Conservation (phyloP, 2,329 filamentous ascomycete species). For the Aspergillus sp. region DNA sequence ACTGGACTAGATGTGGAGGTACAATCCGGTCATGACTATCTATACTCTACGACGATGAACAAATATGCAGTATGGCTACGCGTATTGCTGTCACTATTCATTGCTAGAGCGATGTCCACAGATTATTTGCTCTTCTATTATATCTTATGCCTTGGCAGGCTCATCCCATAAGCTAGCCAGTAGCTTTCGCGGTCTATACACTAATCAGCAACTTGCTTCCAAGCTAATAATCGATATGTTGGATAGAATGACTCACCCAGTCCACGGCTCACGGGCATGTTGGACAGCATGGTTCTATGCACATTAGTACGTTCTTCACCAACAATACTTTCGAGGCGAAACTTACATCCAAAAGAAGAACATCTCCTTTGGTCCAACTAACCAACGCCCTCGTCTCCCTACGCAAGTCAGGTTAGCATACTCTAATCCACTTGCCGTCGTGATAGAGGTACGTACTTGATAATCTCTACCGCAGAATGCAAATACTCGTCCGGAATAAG, state of each 20-base stretch:
- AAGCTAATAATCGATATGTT: not conserved
- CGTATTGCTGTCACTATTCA: no score
- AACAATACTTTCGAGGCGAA: no score
- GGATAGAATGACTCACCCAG: not conserved
- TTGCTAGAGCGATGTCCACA: no score
- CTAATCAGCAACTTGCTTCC: not conserved
- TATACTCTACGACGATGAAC: no score
- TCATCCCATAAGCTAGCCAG: not conserved
- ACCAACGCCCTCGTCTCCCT: constrained; percentile 2
- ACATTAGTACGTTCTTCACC: not conserved
- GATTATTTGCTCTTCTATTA: no score
- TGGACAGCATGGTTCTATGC: constrained; percentile 6
- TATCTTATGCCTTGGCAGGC: not conserved
- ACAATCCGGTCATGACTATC: no score
- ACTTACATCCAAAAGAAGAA: constrained; percentile 5
- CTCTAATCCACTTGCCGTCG: not conserved
- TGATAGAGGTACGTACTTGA: not conserved
- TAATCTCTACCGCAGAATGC: constrained; percentile 4
- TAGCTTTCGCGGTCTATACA: constrained; percentile 1
- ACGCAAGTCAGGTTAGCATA: not conserved
- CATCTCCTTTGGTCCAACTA: not conserved
- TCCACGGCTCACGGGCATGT: constrained; percentile 2
- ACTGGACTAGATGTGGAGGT: not conserved
- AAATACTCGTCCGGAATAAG: constrained; percentile 1
- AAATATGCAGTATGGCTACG: no score